These are phyloP conservation scores for Strigomonas culicis DNA, from an alignment of 208 protist genomes.

Conservation along the genomic window DNA sequence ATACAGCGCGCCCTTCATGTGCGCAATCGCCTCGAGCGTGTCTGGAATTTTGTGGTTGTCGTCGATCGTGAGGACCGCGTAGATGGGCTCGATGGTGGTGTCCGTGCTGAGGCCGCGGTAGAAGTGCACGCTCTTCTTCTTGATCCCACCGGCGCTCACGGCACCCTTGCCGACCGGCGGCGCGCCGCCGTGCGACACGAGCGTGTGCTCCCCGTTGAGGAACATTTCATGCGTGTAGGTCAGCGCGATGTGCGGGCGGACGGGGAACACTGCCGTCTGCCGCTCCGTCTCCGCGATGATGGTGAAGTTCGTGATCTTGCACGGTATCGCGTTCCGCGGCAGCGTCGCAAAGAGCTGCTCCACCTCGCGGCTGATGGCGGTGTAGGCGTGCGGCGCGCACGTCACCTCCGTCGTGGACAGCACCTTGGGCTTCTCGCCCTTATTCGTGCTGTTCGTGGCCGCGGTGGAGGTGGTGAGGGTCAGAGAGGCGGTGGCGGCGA, in stretches of 20 bases:
- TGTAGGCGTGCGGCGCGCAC: too few species aligned
- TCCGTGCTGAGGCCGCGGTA: conserved; percentile 50
- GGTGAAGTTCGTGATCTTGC: conserved; percentile 46
- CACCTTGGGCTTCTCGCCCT: too few species aligned
- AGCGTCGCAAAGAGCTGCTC: conserved; percentile 30
- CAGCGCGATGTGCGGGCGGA: conserved; percentile 47
- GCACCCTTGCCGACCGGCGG: not conserved
- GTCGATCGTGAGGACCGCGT: conserved; percentile 80
- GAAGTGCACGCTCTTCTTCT: not conserved
- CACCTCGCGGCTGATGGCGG: too few species aligned
- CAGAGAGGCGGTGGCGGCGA: too few species aligned
- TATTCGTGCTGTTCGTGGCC: too few species aligned
- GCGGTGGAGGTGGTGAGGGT: too few species aligned
- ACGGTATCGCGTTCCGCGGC: too few species aligned
- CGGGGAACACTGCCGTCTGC: conserved; percentile 40
- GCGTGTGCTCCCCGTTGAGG: conserved; percentile 23
- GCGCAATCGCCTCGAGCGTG: conserved; percentile 72
- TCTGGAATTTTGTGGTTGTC: conserved; percentile 84
- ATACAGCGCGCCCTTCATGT: conserved; percentile 83
- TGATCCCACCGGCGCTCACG: not conserved
- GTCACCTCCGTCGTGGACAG: too few species aligned
- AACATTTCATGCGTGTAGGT: too few species aligned
- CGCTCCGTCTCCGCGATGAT: conserved; percentile 44
- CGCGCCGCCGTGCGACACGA: too few species aligned
- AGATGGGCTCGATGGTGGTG: conserved; percentile 67